A percentile compares a stretch with the other conserved stretches of the same genome.
Conservation (phyloP, 2,329 filamentous ascomycete genomes). For the Emergomyces africanus region DNA sequence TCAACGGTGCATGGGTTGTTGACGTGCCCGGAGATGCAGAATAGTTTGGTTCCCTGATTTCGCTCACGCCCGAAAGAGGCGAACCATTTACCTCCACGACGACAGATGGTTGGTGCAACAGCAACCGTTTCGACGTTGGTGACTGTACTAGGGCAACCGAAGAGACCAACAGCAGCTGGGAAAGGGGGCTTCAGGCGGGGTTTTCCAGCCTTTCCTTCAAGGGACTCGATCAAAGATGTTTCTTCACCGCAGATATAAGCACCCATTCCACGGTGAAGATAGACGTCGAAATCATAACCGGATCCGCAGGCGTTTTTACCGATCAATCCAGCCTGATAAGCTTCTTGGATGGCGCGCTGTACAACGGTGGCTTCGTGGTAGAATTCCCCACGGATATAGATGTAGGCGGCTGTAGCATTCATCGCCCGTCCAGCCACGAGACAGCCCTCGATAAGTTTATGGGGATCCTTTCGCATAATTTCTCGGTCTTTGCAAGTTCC, state of each 20-base stretch:
- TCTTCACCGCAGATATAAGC: conserved; percentile 98
- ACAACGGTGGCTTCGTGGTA: conserved; percentile 89
- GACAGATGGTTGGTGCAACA: conserved; percentile 89
- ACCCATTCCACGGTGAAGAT: conserved; percentile 89
- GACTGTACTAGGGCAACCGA: conserved; percentile 95
- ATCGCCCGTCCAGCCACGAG: conserved; percentile 91
- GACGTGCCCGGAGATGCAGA: conserved; percentile 95
- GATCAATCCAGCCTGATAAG: conserved; percentile 85
- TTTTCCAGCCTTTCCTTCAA: conserved; percentile 98
- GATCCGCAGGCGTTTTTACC: conserved; percentile 97
- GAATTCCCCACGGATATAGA: conserved; percentile 98
- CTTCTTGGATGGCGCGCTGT: conserved; percentile 93
- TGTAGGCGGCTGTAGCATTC: conserved; percentile 98
- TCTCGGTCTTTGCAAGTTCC: conserved; percentile 99
- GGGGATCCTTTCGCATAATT: conserved; percentile 99
- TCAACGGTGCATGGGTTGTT: conserved; percentile 98
- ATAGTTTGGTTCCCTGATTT: conserved; percentile 95
- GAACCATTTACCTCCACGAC: conserved; percentile 88
- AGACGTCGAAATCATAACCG: conserved; percentile 97
- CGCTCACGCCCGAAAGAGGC: conserved; percentile 86
- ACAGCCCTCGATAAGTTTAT: conserved; percentile 97
- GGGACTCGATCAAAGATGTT: conserved; percentile 92
- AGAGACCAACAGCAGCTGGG: conserved; percentile 91
- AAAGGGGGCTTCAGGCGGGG: conserved; percentile 97
- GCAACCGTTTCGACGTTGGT: conserved; percentile 97